Evolutionary conservation across 2,329 filamentous ascomycete genomes (phyloP).

Genomic region (Salinomyces thailandicus): DNA sequence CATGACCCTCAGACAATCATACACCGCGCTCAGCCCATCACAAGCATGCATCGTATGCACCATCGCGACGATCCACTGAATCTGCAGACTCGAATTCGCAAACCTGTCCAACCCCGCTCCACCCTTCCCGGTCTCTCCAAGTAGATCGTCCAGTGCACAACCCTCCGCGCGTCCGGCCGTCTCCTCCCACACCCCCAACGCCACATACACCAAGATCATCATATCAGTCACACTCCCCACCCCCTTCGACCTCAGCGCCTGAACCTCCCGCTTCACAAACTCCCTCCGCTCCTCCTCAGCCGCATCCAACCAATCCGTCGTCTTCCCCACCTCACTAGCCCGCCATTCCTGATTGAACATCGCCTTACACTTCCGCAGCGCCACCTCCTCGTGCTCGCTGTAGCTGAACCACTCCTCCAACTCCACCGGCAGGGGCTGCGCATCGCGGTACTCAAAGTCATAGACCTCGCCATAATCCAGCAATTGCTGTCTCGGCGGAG

Average conservation of each 20-base stretch:
- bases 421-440: constrained; percentile 63
- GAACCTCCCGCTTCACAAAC: constrained; percentile 44
- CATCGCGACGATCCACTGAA: constrained; percentile 36
- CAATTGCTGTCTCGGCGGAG: constrained; percentile 18
- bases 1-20: constrained; percentile 27
- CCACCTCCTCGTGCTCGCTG: constrained; percentile 71
- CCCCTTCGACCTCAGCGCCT: constrained; percentile 25
- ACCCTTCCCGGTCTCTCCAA: constrained; percentile 14
- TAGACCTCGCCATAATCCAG: constrained; percentile 42
- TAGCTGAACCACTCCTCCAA: constrained; percentile 98
- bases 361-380: constrained; percentile 62
- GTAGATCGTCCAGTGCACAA: constrained; percentile 17
- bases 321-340: constrained; percentile 27
- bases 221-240: constrained; percentile 24
- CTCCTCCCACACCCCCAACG: constrained; percentile 41
- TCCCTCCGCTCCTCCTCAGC: constrained; percentile 44
- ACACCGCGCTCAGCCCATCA: constrained; percentile 31
- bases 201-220: constrained; percentile 37
- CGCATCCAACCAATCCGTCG: constrained; percentile 55
- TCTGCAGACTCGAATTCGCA: constrained; percentile 30
- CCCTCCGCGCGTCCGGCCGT: constrained; percentile 32
- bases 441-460: constrained; percentile 57
- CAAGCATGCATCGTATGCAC: constrained; percentile 32
- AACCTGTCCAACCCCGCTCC: constrained; percentile 25
- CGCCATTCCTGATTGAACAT: constrained; percentile 69